phyloP scores from a whole-genome alignment of 306 rosid genomes.

The Pueraria montana region DNA sequence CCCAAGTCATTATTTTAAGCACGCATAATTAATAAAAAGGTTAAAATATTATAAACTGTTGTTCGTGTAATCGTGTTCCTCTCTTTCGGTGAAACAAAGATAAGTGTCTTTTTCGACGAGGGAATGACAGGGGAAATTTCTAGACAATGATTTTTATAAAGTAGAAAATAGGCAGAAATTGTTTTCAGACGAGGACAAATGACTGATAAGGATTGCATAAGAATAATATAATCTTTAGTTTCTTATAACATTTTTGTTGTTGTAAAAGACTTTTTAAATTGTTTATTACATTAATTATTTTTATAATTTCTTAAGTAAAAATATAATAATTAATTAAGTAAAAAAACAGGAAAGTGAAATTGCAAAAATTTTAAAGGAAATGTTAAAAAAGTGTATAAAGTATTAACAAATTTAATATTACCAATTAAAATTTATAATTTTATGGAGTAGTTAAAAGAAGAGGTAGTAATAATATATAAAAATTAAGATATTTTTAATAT shows the following conservation, averaged over 20 bases:
- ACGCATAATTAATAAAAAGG: neutral
- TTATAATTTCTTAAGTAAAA: too few relatives aligned
- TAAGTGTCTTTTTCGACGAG: slow-evolving; percentile 12
- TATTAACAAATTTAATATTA: too few relatives aligned
- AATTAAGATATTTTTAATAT: too few relatives aligned
- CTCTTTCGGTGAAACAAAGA: neutral
- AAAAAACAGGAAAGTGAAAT: too few relatives aligned
- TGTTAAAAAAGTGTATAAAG: too few relatives aligned
- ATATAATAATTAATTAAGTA: neutral
- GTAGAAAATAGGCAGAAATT: neutral
- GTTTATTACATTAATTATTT: neutral
- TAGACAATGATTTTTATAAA: neutral
- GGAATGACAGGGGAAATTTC: neutral
- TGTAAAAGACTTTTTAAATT: too few relatives aligned
- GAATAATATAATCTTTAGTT: neutral
- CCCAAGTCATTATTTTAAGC: neutral
- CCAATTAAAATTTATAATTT: too few relatives aligned
- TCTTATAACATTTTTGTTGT: neutral
- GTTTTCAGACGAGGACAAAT: neutral
- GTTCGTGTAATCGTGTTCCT: neutral
- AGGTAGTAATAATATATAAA: neutral
- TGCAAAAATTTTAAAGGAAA: too few relatives aligned
- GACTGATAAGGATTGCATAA: neutral
- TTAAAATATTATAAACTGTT: neutral
- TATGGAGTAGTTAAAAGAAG: neutral